A percentile compares a stretch with the other conserved stretches of the same genome.
Evolutionary conservation across 2,329 filamentous ascomycete genomes (phyloP).

Genomic region (Epichloe uncinata): DNA sequence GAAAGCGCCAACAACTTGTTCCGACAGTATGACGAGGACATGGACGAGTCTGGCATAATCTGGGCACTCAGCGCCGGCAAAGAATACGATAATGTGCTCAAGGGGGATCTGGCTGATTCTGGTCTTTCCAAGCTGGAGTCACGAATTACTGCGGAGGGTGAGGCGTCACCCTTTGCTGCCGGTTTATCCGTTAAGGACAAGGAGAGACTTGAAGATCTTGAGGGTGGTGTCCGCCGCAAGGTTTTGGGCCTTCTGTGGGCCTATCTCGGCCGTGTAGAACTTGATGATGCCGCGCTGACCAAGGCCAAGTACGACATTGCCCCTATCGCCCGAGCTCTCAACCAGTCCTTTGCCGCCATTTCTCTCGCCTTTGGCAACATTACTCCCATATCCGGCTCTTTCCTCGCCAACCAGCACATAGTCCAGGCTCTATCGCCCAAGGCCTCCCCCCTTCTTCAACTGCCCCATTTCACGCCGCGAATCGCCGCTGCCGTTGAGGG

Average conservation of each 20-base stretch:
- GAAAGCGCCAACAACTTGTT: slow-evolving; percentile 93
- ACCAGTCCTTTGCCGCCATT: slow-evolving; percentile 77
- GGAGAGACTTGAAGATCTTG: slow-evolving; percentile 63
- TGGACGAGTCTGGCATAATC: slow-evolving; percentile 68
- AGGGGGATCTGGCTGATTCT: slow-evolving; percentile 64
- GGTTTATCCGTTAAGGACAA: slow-evolving; percentile 62
- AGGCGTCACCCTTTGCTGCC: slow-evolving; percentile 33
- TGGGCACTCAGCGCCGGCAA: slow-evolving; percentile 71
- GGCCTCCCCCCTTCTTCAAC: slow-evolving; percentile 77
- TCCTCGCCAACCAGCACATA: slow-evolving; percentile 69
- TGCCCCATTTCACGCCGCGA: slow-evolving; percentile 68
- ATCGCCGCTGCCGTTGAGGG: slow-evolving; percentile 57
- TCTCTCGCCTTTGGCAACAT: slow-evolving; percentile 78
- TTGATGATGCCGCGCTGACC: slow-evolving; percentile 65
- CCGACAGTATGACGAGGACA: slow-evolving; percentile 76
- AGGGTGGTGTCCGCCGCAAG: slow-evolving; percentile 71
- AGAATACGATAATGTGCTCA: slow-evolving; percentile 68
- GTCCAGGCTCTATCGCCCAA: slow-evolving; percentile 80
- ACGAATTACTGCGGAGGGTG: slow-evolving; percentile 52
- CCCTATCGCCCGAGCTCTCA: slow-evolving; percentile 72
- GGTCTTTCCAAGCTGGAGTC: slow-evolving; percentile 77
- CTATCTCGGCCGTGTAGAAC: slow-evolving; percentile 77
- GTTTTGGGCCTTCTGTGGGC: slow-evolving; percentile 86
- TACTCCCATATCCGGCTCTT: slow-evolving; percentile 67
- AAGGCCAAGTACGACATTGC: slow-evolving; percentile 82